phyloP scores from a whole-genome alignment of 257 asterid genomes.

The Ehretia macrophylla region DNA sequence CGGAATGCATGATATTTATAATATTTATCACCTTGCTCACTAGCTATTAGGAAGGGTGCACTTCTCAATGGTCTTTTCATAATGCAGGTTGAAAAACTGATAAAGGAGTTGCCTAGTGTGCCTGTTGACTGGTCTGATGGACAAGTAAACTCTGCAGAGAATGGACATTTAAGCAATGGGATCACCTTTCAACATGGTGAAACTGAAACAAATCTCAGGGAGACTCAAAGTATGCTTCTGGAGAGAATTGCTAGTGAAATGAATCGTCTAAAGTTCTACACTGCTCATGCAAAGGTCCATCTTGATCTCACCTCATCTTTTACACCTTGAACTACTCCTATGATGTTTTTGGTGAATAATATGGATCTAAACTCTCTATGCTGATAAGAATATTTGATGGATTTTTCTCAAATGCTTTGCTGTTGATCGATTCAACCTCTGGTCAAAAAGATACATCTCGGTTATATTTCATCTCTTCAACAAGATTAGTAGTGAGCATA shows the following conservation, averaged over 20 bases:
- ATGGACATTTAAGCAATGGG: constrained; percentile 51
- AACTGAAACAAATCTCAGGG: constrained; percentile 69
- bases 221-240: constrained; percentile 93
- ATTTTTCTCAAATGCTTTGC: too few relatives aligned
- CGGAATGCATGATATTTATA: too few relatives aligned
- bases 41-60: neutral
- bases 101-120: constrained; percentile 80
- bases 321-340: neutral
- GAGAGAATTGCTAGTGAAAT: constrained; percentile 98
- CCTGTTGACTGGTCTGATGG: constrained; percentile 73
- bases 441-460: too few relatives aligned
- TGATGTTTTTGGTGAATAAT: neutral
- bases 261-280: constrained; percentile 90
- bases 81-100: constrained; percentile 80
- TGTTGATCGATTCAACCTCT: too few relatives aligned
- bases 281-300: constrained; percentile 78
- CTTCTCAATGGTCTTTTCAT: neutral
- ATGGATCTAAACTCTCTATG: too few relatives aligned
- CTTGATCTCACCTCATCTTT: constrained; percentile 23
- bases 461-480: too few relatives aligned
- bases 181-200: constrained; percentile 56
- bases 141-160: constrained; percentile 29
- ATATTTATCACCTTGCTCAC: too few relatives aligned
- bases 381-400: too few relatives aligned
- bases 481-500: too few relatives aligned